These are phyloP conservation scores for Fabrea salina DNA, from an alignment of 169 alveolate genomes.

Conservation along the genomic window DNA sequence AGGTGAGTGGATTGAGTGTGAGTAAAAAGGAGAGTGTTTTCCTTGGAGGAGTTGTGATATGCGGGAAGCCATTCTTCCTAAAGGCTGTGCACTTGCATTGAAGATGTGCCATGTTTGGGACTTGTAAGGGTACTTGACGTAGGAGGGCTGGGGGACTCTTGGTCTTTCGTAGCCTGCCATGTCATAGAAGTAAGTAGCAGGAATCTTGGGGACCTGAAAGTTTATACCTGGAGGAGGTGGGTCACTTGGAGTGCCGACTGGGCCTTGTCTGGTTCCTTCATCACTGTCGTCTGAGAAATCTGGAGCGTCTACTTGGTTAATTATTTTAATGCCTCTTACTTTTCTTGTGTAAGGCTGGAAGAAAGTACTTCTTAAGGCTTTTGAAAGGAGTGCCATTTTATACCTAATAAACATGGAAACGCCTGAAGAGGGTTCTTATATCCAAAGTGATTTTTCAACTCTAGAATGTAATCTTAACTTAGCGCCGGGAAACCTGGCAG, in stretches of 20 bases:
- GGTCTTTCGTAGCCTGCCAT: background rate
- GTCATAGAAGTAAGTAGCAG: background rate
- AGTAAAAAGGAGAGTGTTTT: slow-evolving; percentile 41
- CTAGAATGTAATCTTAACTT: background rate
- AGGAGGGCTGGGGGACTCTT: slow-evolving; percentile 35
- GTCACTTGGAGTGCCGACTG: background rate
- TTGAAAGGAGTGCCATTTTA: slow-evolving; percentile 25
- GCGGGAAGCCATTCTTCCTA: slow-evolving; percentile 48
- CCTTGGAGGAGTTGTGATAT: slow-evolving; percentile 41
- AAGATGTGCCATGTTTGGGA: slow-evolving; percentile 52
- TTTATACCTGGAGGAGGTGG: slow-evolving; percentile 2
- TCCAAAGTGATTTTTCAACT: too few species aligned
- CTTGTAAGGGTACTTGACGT: slow-evolving; percentile 26
- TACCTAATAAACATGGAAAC: too few species aligned
- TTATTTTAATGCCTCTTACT: background rate
- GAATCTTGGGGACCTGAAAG: background rate
- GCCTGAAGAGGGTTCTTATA: too few species aligned
- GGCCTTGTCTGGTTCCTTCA: background rate
- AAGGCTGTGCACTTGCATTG: slow-evolving; percentile 45
- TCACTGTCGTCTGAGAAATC: slow-evolving; percentile 20
- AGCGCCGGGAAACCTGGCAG: slow-evolving; percentile 6
- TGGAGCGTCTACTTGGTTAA: background rate
- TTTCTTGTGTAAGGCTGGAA: background rate
- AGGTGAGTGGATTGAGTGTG: background rate
- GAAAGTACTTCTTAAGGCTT: background rate